Evolutionary conservation across 2,329 filamentous ascomycete species (phyloP), one percentile per base, ranked within the genome.

Genomic region (Davidsoniella virescens): DNA sequence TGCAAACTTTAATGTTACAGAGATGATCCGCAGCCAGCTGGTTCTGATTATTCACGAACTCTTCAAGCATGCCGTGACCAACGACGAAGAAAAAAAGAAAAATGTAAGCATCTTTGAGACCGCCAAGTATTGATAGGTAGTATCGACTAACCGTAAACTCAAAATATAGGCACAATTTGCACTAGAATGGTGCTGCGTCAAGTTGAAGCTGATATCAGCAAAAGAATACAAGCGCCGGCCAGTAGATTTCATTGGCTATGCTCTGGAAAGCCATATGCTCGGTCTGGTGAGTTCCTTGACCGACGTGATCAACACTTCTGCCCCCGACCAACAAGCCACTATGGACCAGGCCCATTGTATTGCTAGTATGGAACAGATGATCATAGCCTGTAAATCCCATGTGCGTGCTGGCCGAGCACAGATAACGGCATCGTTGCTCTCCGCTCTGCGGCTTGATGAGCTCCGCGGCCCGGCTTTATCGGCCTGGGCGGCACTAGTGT

Each of bases 381-480:
- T 95, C 46, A 77, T 71, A 49, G 70, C 93, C 45, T 84, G 85
- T 42, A 82, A 79, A 58, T 71, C 72, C 2, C 80, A 84, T 59
- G 78, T 88, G 29, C 81, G 79, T 54, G 79, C 82, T 57, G 92
- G 86, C 46, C 71, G 94, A 39, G 90, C 92, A 18, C 90, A 95
- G 80, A 90, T 96, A 51, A 87, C 87, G 56, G 87, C 90, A n/a
- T 95, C 86, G 60, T 70, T 98, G 10, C 79, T 94, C 55, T 87
- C 87, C 18, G 87, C 87, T 0, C 74, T 96, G 53, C 73, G 82
- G 14, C 76, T 84, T 47, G 72, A 80, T 42, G 75, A 82, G 44
- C 71, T 98, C n/a, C 79, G 86, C 54, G 73, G 86, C 54, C 71
- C 78, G 26, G 85, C 87, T 2, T 88, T 96, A 58, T 76, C 75